A percentile compares a stretch with the other conserved stretches of the same genome.
Conservation (phyloP, 1,284 basidiomycete species). For the Cryptococcus floricola region DNA sequence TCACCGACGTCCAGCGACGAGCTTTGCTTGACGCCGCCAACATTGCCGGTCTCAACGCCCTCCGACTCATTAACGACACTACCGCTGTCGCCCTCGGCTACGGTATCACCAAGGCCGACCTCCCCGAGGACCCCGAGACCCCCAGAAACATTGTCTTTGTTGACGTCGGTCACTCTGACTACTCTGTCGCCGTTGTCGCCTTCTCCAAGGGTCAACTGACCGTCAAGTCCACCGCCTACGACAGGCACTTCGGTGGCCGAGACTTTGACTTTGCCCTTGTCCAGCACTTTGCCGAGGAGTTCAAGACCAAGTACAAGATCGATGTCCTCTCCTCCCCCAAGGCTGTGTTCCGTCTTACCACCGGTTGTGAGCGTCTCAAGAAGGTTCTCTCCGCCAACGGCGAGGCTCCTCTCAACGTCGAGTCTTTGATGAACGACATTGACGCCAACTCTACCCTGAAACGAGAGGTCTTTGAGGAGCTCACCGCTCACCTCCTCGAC, state of each 20-base stretch:
- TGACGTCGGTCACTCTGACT: conserved; percentile 84
- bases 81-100: conserved; percentile 90
- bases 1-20: conserved; percentile 82
- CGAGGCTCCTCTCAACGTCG: conserved; percentile 81
- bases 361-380: conserved; percentile 71
- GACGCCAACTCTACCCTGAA: conserved; percentile 61
- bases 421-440: conserved; percentile 88
- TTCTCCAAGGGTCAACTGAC: conserved; percentile 87
- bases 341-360: conserved; percentile 79
- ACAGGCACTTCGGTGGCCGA: conserved; percentile 85
- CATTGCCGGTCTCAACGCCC: conserved; percentile 80
- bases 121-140: conserved; percentile 70
- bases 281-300: conserved; percentile 79
- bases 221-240: conserved; percentile 81
- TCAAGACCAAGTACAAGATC: conserved; percentile 91
- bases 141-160: conserved; percentile 84
- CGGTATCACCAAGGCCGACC: conserved; percentile 93
- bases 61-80: conserved; percentile 90
- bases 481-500: conserved; percentile 55
- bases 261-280: conserved; percentile 88
- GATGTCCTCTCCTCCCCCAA: conserved; percentile 86
- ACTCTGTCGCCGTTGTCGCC: conserved; percentile 77
- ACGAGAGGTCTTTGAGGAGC: conserved; percentile 60
- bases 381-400: conserved; percentile 76
- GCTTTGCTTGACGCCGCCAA: conserved; percentile 80